Evolutionary conservation across 768 basidiomycete species (phyloP), one percentile per base, ranked within the genome.

Genomic region (Brasilioporus rufonigricans): DNA sequence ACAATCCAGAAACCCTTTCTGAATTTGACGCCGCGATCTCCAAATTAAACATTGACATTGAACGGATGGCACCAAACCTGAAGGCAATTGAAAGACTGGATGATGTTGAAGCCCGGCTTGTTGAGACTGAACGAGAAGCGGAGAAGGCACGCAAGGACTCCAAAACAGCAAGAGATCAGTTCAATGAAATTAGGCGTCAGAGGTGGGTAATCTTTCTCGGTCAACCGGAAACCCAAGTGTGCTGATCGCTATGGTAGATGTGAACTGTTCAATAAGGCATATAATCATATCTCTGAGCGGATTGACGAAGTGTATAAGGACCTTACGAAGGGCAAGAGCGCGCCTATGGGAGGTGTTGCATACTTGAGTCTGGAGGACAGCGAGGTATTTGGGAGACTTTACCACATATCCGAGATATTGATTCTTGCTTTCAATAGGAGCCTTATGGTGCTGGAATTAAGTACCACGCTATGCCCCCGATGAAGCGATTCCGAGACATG

Each of bases 401-500:
- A 4, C 2, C 44, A 26, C 39, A 31, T 48, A 40, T 33, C 29
- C 10, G 10, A 9, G 12, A 46, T 36, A 39, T 57, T 58, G 14
- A 64, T 36, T 18, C 13, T 43, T n/a, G 19, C 44, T 14, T 39
- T 53, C n/a, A 39, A 48, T 57, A 90, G 89, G 89, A 91, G 72
- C 91, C 92, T 1, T 93, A 93, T 60, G 77, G 76, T 21, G 85
- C 83, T 35, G 93, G 97, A 50, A 92, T 99, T 76, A 98, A 97
- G 71, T 98, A 98, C 68, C 96, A 98, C 66, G 95, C 96, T 1
- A 99, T 98, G 97, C 97, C 97, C 0, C 97, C 97, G 1, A 96
- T 98, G 88, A 99, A 99, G 70, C 89, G 94, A 2, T 98, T 98
- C 80, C 82, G 95, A 57, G 97, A 98, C 68, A 98, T 98, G 95